These are phyloP conservation scores for Phialophora verrucosa DNA, from an alignment of 2,329 filamentous ascomycete genomes.

Conservation along the genomic window DNA sequence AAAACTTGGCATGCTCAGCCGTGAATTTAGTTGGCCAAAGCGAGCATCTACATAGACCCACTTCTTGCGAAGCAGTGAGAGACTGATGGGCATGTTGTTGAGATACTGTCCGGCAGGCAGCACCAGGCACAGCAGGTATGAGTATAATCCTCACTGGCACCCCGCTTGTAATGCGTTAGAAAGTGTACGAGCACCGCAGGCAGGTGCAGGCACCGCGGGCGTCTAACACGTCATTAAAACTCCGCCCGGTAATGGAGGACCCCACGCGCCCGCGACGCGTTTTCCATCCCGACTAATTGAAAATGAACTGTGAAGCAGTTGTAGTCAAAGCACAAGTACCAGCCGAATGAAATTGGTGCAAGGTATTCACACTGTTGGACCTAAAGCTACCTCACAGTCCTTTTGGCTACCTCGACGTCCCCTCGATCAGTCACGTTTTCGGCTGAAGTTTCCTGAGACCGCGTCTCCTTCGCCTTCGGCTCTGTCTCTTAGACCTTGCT, in stretches of 20 bases:
- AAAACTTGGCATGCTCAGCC: neutral
- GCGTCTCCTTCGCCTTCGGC: neutral
- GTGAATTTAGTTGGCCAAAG: neutral
- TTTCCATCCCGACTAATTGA: neutral
- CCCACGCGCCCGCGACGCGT: conserved; percentile 9
- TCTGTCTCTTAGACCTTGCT: neutral
- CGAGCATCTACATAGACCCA: neutral
- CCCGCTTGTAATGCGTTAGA: neutral
- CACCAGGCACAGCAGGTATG: neutral
- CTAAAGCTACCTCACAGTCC: neutral
- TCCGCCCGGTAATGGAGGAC: neutral
- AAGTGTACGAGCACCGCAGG: neutral
- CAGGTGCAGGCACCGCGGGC: neutral
- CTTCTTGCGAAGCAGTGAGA: neutral
- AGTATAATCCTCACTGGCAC: neutral
- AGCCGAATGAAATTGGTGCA: conserved; percentile 26
- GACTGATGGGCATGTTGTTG: neutral
- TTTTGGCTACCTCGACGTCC: neutral
- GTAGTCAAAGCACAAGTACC: neutral
- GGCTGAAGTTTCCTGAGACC: neutral
- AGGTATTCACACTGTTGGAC: conserved; percentile 1
- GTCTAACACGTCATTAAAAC: neutral
- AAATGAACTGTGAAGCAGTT: neutral
- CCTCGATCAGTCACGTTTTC: neutral
- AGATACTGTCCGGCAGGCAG: neutral